A percentile compares a stretch with the other conserved stretches of the same genome.
Conservation (phyloP, 2,329 filamentous ascomycete genomes). For the Colletotrichum lindemuthianum region DNA sequence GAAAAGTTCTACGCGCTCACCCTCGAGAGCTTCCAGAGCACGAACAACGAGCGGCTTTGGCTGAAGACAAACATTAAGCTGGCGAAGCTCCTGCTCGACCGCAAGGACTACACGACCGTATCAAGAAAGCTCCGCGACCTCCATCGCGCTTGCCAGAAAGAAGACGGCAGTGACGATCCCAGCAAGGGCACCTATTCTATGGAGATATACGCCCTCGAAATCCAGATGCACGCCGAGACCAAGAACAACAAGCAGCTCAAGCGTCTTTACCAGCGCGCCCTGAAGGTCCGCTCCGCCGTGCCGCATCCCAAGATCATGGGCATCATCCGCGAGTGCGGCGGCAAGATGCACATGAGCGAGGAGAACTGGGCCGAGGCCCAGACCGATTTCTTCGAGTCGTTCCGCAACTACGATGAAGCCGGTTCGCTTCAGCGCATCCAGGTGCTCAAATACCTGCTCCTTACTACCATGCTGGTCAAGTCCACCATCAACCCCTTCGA, state of each 20-base stretch:
- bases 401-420: constrained; percentile 98
- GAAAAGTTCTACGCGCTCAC: constrained; percentile 96
- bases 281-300: constrained; percentile 94
- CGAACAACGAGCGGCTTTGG: constrained; percentile 97
- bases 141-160: constrained; percentile 86
- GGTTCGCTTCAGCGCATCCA: constrained; percentile 96
- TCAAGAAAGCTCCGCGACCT: constrained; percentile 87
- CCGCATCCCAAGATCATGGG: constrained; percentile 99
- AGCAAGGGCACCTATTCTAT: constrained; percentile 96
- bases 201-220: constrained; percentile 96
- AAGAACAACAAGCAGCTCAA: constrained; percentile 98
- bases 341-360: constrained; percentile 99
- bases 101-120: constrained; percentile 85
- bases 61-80: constrained; percentile 99
- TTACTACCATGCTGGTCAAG: constrained; percentile 98
- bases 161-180: constrained; percentile 89
- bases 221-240: constrained; percentile 97
- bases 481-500: constrained; percentile 99
- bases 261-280: constrained; percentile 87
- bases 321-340: constrained; percentile 97
- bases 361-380: constrained; percentile 99
- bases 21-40: constrained; percentile 93
- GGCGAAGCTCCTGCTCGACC: constrained; percentile 88
- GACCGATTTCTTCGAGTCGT: constrained; percentile 98
- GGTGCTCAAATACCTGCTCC: constrained; percentile 94